Evolutionary conservation across 805 yeast genomes (phyloP).

Genomic region (Saccharomycopsis sp.): DNA sequence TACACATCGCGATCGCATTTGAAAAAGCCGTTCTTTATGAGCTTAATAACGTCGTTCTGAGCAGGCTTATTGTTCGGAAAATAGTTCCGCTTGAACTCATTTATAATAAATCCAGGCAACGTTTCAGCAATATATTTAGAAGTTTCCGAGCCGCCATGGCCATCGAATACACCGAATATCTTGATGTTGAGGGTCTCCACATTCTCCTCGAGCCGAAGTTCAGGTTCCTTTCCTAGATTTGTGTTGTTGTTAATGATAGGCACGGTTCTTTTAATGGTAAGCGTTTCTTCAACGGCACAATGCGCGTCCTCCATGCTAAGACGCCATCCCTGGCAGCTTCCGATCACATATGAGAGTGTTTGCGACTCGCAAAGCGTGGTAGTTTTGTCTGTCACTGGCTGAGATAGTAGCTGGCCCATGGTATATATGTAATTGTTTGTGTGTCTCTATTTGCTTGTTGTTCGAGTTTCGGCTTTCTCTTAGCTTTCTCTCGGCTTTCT

Average conservation of each 20-base stretch:
- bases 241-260: conserved; percentile 14
- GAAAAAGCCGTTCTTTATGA: conserved; percentile 39
- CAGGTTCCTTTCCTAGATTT: conserved; percentile 12
- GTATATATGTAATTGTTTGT: background rate
- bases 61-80: conserved; percentile 11
- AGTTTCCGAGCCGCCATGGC: conserved; percentile 70
- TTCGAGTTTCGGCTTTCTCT: too few relatives aligned
- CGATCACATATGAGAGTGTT: conserved; percentile 16
- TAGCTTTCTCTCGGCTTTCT: too few relatives aligned
- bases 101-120: conserved; percentile 35
- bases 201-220: conserved; percentile 12
- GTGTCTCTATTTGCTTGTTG: background rate
- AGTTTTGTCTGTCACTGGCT: conserved; percentile 68
- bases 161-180: conserved; percentile 72
- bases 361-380: conserved; percentile 9
- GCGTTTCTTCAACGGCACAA: conserved; percentile 40
- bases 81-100: conserved; percentile 18
- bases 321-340: conserved; percentile 82
- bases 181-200: conserved; percentile 24
- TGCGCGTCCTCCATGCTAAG: conserved; percentile 97
- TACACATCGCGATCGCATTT: conserved; percentile 40
- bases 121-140: conserved; percentile 46
- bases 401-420: conserved; percentile 97
- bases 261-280: conserved; percentile 7
- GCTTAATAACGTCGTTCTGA: conserved; percentile 8